Evolutionary conservation across 345 rosid species (phyloP), one percentile per base, ranked within the genome.

Genomic region (Trapa incisa): DNA sequence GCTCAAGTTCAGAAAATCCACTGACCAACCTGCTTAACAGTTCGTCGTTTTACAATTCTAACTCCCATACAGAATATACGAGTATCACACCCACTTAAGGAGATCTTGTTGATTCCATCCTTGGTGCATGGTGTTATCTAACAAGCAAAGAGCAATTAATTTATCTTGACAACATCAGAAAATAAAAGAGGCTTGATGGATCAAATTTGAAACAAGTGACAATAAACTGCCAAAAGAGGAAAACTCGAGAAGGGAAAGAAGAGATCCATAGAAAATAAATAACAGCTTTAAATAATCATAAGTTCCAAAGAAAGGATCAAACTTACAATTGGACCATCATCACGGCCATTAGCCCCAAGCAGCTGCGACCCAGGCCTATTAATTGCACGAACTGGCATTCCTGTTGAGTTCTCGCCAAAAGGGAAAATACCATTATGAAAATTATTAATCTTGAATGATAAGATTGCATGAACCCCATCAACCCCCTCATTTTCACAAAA

Each of bases 241-340:
- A 10, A 39, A 60, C 64, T 11, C 61, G 58, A n/a, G 64, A 36
- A 43, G 33, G 65, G 53, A 37, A 68, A 29, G 61, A 3, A 47
- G 47, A 47, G 37, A 63, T 63, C 29, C 43, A 43, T 37, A 64
- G 60, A 58, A 70, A 53, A 22, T 22, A 22, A 47, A 8, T 1
- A 32, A 33, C 16, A 33, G 63, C 37, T 32, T n/a, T 67, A 58
- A 5, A 60, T 45, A 37, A 64, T 64, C 37, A 37, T 64, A 56
- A 47, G 32, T 47, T 50, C 29, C 48, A 15, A 70, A 47, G 7
- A 71, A 50, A 10, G 4, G 10, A 3, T 54, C 17, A 47, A 65
- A 70, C 97, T 81, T 79, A 92, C 98, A 72, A 91, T 84, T 69
- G 95, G 89, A 73, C 96, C 99, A 84, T 94, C 97, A 76, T 94